Base-by-base conservation (phyloP, 2,329 filamentous ascomycete species). In the Xylariales sp. region DNA sequence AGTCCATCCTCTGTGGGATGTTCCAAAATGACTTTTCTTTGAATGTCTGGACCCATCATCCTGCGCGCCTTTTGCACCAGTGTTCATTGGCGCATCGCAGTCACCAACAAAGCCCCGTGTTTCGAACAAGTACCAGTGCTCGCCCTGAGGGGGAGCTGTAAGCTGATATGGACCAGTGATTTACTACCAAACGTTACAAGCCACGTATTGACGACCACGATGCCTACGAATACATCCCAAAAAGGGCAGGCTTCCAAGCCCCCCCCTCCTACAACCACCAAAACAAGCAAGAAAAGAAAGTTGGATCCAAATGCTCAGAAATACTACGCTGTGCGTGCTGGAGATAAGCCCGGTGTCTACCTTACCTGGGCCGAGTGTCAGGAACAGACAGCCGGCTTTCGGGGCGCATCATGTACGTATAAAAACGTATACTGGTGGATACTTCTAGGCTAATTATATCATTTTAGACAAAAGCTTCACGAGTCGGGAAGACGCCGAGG, bases 391-490 rank as follows among this genome's bases (percentile, higher is more conserved):
- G 82, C 84, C 0, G 88, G 89, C 1, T 90, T 86, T 77, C 83
- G 81, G 75, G 90, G 90, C 23, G 91, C 91, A 65, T 80, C 86
- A 43, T 93, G 91, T 93, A 82, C 79, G 90, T 87, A 10, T 54
- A 41, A 36, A 66, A 72, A n/a, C 52, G 60, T 52, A 46, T 57
- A 28, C 45, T 9, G 62, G 36, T 5, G n/a, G 18, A 28, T 59
- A 6, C 39, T 58, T 54, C 18, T 16, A 10, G 34, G 41, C 60
- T 65, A 58, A 67, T 36, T 54, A 68, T 71, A 32, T 67, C 32
- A 46, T 60, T 48, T 32, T 68, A 96, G 93, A 92, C 83, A 95
- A 96, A 81, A 93, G 91, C 1, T 97, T 97, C 77, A 81, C 85
- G 9, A 89, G 86, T 0, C 83, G 86, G 66, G 86, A 90, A 69